These are phyloP conservation scores for Aspergillus persii DNA, from an alignment of 2,329 filamentous ascomycete genomes.

Conservation along the genomic window DNA sequence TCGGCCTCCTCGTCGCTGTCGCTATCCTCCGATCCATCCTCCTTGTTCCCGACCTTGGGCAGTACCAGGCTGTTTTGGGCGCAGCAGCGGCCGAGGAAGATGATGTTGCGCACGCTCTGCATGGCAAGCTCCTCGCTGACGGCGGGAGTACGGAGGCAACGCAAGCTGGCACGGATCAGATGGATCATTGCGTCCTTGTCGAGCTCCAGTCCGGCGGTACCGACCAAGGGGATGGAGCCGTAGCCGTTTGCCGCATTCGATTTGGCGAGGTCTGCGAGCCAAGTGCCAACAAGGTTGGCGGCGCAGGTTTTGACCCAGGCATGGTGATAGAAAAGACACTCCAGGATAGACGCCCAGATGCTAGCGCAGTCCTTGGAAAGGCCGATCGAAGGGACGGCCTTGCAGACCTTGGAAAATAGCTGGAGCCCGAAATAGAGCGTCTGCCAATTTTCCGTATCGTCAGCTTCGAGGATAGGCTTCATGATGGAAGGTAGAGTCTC, in stretches of 20 bases:
- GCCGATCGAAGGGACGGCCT: constrained; percentile 62
- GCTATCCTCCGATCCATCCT: constrained; percentile 36
- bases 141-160: constrained; percentile 60
- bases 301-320: constrained; percentile 73
- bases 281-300: constrained; percentile 70
- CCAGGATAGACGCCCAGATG: constrained; percentile 70
- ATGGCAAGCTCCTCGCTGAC: constrained; percentile 72
- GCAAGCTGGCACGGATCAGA: constrained; percentile 56
- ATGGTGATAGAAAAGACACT: constrained; percentile 70
- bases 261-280: constrained; percentile 74
- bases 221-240: constrained; percentile 59
- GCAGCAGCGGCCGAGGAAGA: constrained; percentile 72
- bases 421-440: constrained; percentile 72
- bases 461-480: constrained; percentile 47
- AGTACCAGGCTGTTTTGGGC: constrained; percentile 55
- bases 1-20: constrained; percentile 47
- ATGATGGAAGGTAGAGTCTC: constrained; percentile 56
- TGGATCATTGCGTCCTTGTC: constrained; percentile 62
- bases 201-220: constrained; percentile 70
- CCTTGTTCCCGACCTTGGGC: constrained; percentile 41
- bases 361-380: constrained; percentile 59
- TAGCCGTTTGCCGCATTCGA: constrained; percentile 56
- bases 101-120: constrained; percentile 75
- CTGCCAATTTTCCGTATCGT: constrained; percentile 60
- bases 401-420: constrained; percentile 65